These are phyloP conservation scores for Xylariaceae sp. DNA, from an alignment of 2,329 filamentous ascomycete species.

Conservation along the genomic window DNA sequence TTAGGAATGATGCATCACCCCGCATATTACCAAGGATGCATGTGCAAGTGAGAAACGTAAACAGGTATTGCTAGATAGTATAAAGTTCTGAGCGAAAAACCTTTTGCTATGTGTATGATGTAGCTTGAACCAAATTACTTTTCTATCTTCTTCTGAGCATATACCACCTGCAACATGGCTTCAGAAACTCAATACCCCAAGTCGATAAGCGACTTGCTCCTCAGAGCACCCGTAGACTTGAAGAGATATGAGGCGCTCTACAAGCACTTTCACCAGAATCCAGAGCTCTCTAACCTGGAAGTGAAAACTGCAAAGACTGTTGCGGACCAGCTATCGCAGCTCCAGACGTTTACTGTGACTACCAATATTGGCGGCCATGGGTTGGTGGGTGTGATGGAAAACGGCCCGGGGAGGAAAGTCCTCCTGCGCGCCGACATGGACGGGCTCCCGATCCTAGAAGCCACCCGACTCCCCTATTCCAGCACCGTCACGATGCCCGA, in stretches of 20 bases:
- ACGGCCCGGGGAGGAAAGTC: constrained; percentile 29
- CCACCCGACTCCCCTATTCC: constrained; percentile 42
- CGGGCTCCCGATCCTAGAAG: constrained; percentile 42
- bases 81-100: too few species aligned
- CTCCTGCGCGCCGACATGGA: constrained; percentile 46
- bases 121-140: too few species aligned
- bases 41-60: too few species aligned
- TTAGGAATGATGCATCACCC: too few species aligned
- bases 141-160: too few species aligned
- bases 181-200: background rate
- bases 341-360: constrained; percentile 15
- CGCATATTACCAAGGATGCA: too few species aligned
- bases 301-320: constrained; percentile 15
- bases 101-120: too few species aligned
- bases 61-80: too few species aligned
- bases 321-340: constrained; percentile 7
- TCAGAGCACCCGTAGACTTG: background rate
- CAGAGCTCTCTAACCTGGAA: constrained; percentile 23
- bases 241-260: constrained; percentile 11
- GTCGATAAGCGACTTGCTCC: background rate
- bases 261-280: constrained; percentile 20
- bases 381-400: constrained; percentile 20
- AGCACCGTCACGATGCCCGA: constrained; percentile 32
- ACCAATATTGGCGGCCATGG: constrained; percentile 24
- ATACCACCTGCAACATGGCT: too few species aligned